These are phyloP conservation scores for Penicillium macrosclerotiorum DNA, from an alignment of 495 filamentous ascomycete species.

Conservation along the genomic window DNA sequence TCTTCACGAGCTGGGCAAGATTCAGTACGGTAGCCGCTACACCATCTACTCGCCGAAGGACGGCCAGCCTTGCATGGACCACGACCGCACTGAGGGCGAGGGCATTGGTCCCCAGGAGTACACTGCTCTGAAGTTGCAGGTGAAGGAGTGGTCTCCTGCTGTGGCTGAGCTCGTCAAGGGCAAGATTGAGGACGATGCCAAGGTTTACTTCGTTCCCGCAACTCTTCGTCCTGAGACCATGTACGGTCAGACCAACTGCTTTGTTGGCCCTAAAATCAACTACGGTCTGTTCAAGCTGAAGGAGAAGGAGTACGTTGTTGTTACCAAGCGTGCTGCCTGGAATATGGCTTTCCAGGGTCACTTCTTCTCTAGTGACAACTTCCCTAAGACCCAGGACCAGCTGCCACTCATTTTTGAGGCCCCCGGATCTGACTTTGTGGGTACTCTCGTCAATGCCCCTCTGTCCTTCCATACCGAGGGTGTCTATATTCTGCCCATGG, in stretches of 20 bases:
- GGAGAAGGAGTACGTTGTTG: slow-evolving; percentile 80
- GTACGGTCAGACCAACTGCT: slow-evolving; percentile 97
- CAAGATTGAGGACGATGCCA: slow-evolving; percentile 76
- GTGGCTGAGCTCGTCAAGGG: slow-evolving; percentile 65
- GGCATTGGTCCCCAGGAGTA: slow-evolving; percentile 90
- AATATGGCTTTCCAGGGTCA: slow-evolving; percentile 96
- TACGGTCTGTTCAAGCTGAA: slow-evolving; percentile 87
- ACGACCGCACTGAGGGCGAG: slow-evolving; percentile 90
- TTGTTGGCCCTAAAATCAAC: slow-evolving; percentile 86
- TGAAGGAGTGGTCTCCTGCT: slow-evolving; percentile 80
- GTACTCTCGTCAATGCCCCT: slow-evolving; percentile 82
- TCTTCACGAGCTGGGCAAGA: slow-evolving; percentile 84
- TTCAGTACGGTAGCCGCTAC: slow-evolving; percentile 90
- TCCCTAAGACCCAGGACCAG: slow-evolving; percentile 59
- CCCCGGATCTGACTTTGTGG: slow-evolving; percentile 75
- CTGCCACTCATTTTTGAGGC: slow-evolving; percentile 60
- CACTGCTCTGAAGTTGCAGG: slow-evolving; percentile 83
- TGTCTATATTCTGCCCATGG: slow-evolving; percentile 92
- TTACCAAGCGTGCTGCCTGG: slow-evolving; percentile 81
- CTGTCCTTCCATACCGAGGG: slow-evolving; percentile 81
- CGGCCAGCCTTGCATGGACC: slow-evolving; percentile 96
- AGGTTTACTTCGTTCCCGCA: slow-evolving; percentile 86
- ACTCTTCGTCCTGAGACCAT: slow-evolving; percentile 96
- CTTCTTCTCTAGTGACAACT: slow-evolving; percentile 72
- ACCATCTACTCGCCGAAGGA: slow-evolving; percentile 97